Conservation (phyloP, 495 filamentous ascomycete genomes). For the Penicillium flavigenum region DNA sequence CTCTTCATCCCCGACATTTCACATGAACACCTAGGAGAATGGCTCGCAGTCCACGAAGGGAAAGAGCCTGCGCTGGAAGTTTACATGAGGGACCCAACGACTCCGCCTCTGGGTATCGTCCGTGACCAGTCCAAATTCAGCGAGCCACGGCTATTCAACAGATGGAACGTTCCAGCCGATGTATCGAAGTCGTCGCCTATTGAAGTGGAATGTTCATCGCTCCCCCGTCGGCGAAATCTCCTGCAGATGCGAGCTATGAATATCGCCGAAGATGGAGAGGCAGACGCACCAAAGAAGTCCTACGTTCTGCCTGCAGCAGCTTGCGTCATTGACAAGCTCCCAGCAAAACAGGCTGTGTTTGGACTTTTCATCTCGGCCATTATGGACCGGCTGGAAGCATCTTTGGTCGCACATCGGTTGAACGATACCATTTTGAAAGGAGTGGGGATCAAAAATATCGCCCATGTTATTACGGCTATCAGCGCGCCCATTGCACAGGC, state of each 20-base stretch:
- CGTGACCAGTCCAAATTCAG: constrained; percentile 31
- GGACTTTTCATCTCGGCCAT: constrained; percentile 75
- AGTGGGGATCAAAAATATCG: constrained; percentile 53
- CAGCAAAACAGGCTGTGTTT: constrained; percentile 60
- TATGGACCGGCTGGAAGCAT: constrained; percentile 63
- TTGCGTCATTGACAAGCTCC: constrained; percentile 55
- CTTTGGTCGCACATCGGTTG: constrained; percentile 62
- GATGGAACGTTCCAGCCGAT: constrained; percentile 24
- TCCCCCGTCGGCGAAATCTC: constrained; percentile 36
- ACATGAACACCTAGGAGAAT: constrained; percentile 20
- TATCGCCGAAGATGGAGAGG: constrained; percentile 12
- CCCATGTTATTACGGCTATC: constrained; percentile 70
- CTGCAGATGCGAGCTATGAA: constrained; percentile 25
- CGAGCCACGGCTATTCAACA: constrained; percentile 31
- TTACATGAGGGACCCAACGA: constrained; percentile 13
- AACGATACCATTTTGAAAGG: constrained; percentile 57
- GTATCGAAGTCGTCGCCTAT: constrained; percentile 9
- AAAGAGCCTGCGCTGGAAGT: constrained; percentile 25
- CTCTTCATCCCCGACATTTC: constrained; percentile 37
- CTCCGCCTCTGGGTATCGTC: constrained; percentile 29
- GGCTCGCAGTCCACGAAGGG: constrained; percentile 28
- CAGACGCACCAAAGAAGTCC: constrained; percentile 20
- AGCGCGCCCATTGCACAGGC: constrained; percentile 62
- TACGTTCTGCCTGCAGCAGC: constrained; percentile 23
- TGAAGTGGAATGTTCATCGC: constrained; percentile 31